Percentiles rank a stretch among this genome's conserved stretches.
phyloP scores from a whole-genome alignment of 129 eudicot species.

The Gnaphalium uliginosum region DNA sequence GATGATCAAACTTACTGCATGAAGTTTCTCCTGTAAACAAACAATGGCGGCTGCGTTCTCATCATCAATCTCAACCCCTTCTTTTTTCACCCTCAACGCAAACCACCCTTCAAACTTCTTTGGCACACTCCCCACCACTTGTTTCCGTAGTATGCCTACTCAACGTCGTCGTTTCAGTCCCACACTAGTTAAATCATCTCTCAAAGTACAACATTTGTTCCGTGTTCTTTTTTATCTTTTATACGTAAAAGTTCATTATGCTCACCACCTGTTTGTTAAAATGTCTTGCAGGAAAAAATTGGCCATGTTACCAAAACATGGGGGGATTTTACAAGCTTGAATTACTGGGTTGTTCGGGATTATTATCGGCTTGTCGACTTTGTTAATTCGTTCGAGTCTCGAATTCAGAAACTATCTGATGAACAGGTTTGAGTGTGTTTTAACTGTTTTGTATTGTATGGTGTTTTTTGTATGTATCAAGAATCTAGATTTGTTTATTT shows the following conservation, averaged over 20 bases:
- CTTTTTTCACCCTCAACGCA: constrained; percentile 25
- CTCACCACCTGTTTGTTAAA: constrained; percentile 45
- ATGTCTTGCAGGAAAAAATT: constrained; percentile 54
- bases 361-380: constrained; percentile 80
- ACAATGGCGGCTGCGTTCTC: constrained; percentile 32
- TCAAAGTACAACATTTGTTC: constrained; percentile 34
- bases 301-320: constrained; percentile 56
- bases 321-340: constrained; percentile 65
- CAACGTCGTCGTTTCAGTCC: constrained; percentile 39
- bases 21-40: background rate
- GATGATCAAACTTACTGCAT: too few species aligned
- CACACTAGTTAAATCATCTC: constrained; percentile 42
- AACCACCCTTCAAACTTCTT: constrained; percentile 13
- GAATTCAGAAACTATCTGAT: constrained; percentile 68
- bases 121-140: constrained; percentile 16
- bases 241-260: background rate
- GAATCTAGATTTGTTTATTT: background rate
- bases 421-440: constrained; percentile 54
- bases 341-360: constrained; percentile 88
- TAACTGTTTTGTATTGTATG: background rate
- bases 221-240: background rate
- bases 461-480: constrained; percentile 7
- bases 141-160: constrained; percentile 21
- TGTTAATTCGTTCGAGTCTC: constrained; percentile 73
- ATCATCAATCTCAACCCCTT: constrained; percentile 16